These are phyloP conservation scores for Boletus rubroflammeus DNA, from an alignment of 768 basidiomycete genomes.

Conservation along the genomic window DNA sequence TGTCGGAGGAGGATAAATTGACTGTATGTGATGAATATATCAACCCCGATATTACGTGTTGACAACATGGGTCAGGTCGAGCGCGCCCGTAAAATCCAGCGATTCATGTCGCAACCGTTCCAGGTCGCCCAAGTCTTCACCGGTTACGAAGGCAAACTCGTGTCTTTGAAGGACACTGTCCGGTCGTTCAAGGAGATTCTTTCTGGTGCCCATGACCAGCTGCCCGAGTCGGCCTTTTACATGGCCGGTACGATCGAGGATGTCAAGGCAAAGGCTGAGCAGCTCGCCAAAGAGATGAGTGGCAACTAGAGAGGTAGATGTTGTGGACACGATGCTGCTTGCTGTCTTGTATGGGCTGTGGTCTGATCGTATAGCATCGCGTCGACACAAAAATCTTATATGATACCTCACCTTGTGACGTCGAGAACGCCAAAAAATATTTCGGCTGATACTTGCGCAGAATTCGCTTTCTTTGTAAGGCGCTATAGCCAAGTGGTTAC, in stretches of 20 bases:
- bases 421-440: no score
- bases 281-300: slow-evolving; percentile 91
- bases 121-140: slow-evolving; percentile 99
- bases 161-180: slow-evolving; percentile 92
- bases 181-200: slow-evolving; percentile 99
- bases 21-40: slow-evolving; percentile 38
- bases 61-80: slow-evolving; percentile 60
- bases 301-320: slow-evolving; percentile 33
- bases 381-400: slow-evolving; percentile 3
- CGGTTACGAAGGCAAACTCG: slow-evolving; percentile 97
- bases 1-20: slow-evolving; percentile 99
- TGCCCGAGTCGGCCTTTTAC: slow-evolving; percentile 98
- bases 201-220: slow-evolving; percentile 77
- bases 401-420: slow-evolving; percentile 5
- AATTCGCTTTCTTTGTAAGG: slow-evolving; percentile 21
- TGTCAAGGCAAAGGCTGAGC: slow-evolving; percentile 95
- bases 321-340: slow-evolving; percentile 12
- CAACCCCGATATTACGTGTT: neutral
- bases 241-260: slow-evolving; percentile 98
- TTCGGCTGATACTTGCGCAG: no score
- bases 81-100: slow-evolving; percentile 97
- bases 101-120: slow-evolving; percentile 99
- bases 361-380: slow-evolving; percentile 12
- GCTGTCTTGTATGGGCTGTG: neutral
- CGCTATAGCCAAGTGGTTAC: slow-evolving; percentile 81